Evolutionary conservation across 2,329 filamentous ascomycete genomes (phyloP), one percentile per base, ranked within the genome.

Genomic region (Parastagonospora nodorum): DNA sequence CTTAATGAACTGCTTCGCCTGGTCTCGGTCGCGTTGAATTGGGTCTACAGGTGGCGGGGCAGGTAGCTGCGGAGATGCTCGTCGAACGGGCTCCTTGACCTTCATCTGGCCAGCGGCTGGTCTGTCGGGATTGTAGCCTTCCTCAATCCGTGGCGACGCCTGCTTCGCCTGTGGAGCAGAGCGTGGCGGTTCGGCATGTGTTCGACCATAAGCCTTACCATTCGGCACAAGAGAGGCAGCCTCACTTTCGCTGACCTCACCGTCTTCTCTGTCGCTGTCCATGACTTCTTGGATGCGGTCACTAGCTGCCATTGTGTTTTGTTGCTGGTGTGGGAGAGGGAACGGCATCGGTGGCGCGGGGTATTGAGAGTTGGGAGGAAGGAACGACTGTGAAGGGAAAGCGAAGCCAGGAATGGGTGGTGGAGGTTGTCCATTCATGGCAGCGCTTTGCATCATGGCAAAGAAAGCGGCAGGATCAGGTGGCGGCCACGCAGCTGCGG

Each of bases 231-330:
- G 47, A 19, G 60, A 54, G 29, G 44, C 32, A 5, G 16, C 53
- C 14, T 67, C 69, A 6, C 55, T 51, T n/a, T 93, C 90, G 56
- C 85, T 89, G 28, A 94, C 71, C 69, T 95, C 90, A 12, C 88
- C 89, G 63, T 95, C 90, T 64, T 94, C 89, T 48, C 76, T 76
- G 49, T 82, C 80, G 47, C 71, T 71, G 39, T 78, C 69, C 42
- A 71, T 58, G 28, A 69, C 64, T 12, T 70, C 64, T 28, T 56
- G 55, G 9, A 72, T 39, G 42, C 67, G 68, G 24, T 73, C 64
- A 30, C 60, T 55, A 4, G 55, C 33, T 11, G 53, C 16, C 11
- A 49, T 31, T 19, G 32, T 10, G 40, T 55, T 42, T 50, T 58
- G 30, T 43, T 46, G 30, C 29, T 58, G 52, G 27, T 45, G 42